These are phyloP conservation scores for Leersia perrieri DNA, from an alignment of 176 grass and related monocot species.

Conservation along the genomic window DNA sequence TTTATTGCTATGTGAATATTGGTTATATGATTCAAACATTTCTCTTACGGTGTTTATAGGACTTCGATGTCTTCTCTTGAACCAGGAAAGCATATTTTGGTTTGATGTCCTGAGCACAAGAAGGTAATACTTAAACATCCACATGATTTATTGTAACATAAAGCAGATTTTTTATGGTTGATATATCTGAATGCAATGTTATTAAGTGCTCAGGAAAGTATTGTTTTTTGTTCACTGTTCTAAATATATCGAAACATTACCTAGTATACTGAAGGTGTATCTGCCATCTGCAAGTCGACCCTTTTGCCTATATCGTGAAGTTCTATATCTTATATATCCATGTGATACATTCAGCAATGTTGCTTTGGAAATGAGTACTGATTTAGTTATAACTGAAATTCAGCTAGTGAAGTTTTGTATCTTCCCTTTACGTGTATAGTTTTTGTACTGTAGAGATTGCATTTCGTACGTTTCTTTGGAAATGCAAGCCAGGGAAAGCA, in stretches of 20 bases:
- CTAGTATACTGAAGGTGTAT: background rate
- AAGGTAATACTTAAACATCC: conserved; percentile 11
- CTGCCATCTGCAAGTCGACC: background rate
- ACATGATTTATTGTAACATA: background rate
- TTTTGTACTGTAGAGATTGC: background rate
- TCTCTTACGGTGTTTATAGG: background rate
- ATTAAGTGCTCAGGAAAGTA: background rate
- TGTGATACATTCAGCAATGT: background rate
- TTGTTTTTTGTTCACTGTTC: background rate
- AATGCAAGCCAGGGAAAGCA: background rate
- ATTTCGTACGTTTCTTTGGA: background rate
- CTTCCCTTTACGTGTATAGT: too few relatives aligned
- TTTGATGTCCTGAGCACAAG: background rate
- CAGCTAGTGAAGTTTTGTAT: too few relatives aligned
- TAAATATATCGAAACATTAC: background rate
- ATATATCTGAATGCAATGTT: background rate
- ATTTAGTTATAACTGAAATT: background rate
- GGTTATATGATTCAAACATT: conserved; percentile 1
- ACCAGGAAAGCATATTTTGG: background rate
- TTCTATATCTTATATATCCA: background rate
- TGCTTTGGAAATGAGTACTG: too few relatives aligned
- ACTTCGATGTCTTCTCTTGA: conserved; percentile 12
- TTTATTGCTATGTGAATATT: conserved; percentile 23
- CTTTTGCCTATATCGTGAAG: background rate
- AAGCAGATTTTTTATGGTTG: background rate